Evolutionary conservation across 352 stramenopile species (phyloP).

Genomic region (Globisporangium canariense): DNA sequence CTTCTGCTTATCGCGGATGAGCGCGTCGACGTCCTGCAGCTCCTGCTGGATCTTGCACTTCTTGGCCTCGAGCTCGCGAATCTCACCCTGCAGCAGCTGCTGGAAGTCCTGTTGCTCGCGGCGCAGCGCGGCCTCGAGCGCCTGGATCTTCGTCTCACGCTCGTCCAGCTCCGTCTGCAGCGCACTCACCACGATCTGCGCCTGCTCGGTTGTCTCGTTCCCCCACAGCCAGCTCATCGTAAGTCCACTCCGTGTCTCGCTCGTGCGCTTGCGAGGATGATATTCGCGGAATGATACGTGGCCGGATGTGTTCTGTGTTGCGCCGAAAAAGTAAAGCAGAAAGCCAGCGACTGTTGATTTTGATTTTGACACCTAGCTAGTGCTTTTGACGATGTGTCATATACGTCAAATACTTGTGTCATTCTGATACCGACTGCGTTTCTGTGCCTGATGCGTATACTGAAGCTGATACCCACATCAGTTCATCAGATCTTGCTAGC

Average conservation of each 20-base stretch:
- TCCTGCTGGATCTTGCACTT: constrained; percentile 27
- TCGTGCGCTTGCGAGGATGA: not conserved
- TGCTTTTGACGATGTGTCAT: too few relatives aligned
- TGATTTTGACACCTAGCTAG: not conserved
- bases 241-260: not conserved
- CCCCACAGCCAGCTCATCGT: constrained; percentile 81
- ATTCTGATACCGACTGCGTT: too few relatives aligned
- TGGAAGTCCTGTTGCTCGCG: constrained; percentile 75
- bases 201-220: constrained; percentile 84
- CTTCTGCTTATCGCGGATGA: constrained; percentile 65
- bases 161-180: constrained; percentile 80
- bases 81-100: constrained; percentile 52
- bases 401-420: too few relatives aligned
- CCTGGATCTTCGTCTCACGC: constrained; percentile 77
- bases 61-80: constrained; percentile 61
- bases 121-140: constrained; percentile 65
- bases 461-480: too few relatives aligned
- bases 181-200: constrained; percentile 79
- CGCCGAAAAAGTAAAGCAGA: not conserved
- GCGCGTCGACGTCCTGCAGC: constrained; percentile 20
- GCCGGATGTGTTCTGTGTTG: not conserved
- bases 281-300: constrained; percentile 4
- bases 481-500: too few relatives aligned
- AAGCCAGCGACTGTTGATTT: constrained; percentile 8
- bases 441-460: too few relatives aligned